These are phyloP conservation scores for Russula compacta DNA, from an alignment of 768 basidiomycete species.

Conservation along the genomic window DNA sequence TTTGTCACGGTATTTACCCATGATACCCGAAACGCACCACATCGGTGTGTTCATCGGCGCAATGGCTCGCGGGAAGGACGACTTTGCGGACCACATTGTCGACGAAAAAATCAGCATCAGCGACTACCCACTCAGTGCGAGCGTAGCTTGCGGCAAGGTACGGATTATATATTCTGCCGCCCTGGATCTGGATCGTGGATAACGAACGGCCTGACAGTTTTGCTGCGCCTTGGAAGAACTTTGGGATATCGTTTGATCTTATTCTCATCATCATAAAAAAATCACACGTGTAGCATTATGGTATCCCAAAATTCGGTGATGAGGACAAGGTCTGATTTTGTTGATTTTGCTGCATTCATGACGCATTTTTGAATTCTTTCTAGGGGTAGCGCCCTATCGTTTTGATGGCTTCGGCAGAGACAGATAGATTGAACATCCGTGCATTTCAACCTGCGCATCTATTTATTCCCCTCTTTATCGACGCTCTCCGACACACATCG, in stretches of 20 bases:
- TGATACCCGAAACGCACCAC: constrained; percentile 78
- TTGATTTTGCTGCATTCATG: not conserved
- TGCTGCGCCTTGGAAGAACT: constrained; percentile 90
- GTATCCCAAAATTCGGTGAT: not conserved
- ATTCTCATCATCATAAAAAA: not conserved
- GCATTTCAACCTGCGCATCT: constrained; percentile 28
- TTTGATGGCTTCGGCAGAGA: constrained; percentile 14
- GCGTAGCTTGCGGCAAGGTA: constrained; percentile 96
- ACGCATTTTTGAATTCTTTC: not conserved
- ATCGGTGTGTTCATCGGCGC: constrained; percentile 96
- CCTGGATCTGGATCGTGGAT: not conserved
- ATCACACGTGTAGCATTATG: constrained; percentile 1
- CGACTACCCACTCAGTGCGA: constrained; percentile 85
- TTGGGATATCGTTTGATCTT: constrained; percentile 78
- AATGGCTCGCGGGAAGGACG: constrained; percentile 93
- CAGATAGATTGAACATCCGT: constrained; percentile 11
- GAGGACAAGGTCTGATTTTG: not conserved
- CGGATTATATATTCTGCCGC: constrained; percentile 22
- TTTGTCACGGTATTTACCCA: constrained; percentile 76
- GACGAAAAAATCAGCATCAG: constrained; percentile 97
- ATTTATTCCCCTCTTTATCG: constrained; percentile 12
- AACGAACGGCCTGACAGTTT: constrained; percentile 41
- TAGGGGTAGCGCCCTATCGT: not conserved
- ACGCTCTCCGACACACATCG: not conserved
- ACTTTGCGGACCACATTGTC: constrained; percentile 91